These are phyloP conservation scores for Dioscorea cayenensis DNA, from an alignment of 116 monocot genomes.

Conservation along the genomic window DNA sequence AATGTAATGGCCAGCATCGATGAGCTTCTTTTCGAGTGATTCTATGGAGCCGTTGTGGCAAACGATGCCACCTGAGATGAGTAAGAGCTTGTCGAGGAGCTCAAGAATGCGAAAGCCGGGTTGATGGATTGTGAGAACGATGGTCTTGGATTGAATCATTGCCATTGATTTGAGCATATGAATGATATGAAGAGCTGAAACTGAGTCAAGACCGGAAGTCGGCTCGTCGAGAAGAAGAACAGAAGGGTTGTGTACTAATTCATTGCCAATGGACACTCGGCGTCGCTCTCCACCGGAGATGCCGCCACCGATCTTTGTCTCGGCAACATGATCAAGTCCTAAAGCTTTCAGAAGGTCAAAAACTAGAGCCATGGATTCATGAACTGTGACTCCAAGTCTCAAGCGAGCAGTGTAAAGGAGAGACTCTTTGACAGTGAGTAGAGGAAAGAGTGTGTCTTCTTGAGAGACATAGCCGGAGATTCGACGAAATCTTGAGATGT, in stretches of 20 bases:
- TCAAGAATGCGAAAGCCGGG: conserved; percentile 86
- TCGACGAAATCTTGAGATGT: conserved; percentile 44
- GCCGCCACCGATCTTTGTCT: conserved; percentile 27
- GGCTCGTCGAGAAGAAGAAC: conserved; percentile 91
- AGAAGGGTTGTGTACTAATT: conserved; percentile 83
- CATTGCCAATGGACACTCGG: conserved; percentile 83
- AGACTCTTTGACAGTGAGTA: conserved; percentile 76
- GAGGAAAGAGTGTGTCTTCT: conserved; percentile 79
- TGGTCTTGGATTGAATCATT: conserved; percentile 42
- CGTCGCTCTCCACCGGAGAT: conserved; percentile 80
- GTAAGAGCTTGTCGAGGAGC: conserved; percentile 50
- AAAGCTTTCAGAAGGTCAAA: conserved; percentile 46
- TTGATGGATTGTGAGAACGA: conserved; percentile 82
- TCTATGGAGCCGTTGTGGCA: conserved; percentile 54
- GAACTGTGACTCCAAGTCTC: conserved; percentile 16
- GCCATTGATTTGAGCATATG: conserved; percentile 74
- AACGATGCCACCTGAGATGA: conserved; percentile 53
- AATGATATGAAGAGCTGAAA: conserved; percentile 60
- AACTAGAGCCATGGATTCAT: conserved; percentile 28
- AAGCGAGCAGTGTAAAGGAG: conserved; percentile 76
- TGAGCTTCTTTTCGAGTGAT: conserved; percentile 34
- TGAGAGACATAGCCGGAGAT: conserved; percentile 88
- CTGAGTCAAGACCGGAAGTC: conserved; percentile 91
- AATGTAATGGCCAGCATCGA: conserved; percentile 41
- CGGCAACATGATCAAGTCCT: conserved; percentile 49